Evolutionary conservation across 129 eudicot genomes (phyloP).

Genomic region (Chrysanthemum seticuspe): DNA sequence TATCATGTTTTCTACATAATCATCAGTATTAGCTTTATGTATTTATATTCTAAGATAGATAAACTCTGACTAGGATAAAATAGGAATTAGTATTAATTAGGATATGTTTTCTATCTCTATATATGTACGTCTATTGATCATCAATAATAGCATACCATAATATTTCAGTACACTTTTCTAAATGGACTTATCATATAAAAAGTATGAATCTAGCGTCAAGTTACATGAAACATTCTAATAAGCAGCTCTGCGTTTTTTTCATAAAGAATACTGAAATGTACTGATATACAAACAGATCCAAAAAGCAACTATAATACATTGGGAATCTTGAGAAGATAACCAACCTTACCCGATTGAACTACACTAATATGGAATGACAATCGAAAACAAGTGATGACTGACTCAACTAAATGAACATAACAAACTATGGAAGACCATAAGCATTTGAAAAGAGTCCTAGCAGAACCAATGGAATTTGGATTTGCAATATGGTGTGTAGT

Average conservation of each 20-base stretch:
- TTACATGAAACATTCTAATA: constrained; percentile 11
- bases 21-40: too few relatives aligned
- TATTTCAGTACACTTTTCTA: too few relatives aligned
- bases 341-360: too few relatives aligned
- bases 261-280: not conserved
- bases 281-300: constrained; percentile 14
- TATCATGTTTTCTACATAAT: too few relatives aligned
- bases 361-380: too few relatives aligned
- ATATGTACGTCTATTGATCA: too few relatives aligned
- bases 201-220: constrained; percentile 14
- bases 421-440: constrained; percentile 11
- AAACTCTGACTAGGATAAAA: too few relatives aligned
- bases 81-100: too few relatives aligned
- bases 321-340: not conserved
- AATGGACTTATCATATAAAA: not conserved
- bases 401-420: not conserved
- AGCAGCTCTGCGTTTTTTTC: not conserved
- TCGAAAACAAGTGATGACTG: not conserved
- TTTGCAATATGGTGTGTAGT: not conserved
- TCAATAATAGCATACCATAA: too few relatives aligned
- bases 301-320: constrained; percentile 1
- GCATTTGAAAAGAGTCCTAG: not conserved
- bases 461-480: not conserved
- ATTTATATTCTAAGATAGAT: too few relatives aligned
- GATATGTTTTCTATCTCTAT: too few relatives aligned